phyloP scores from a whole-genome alignment of 2,329 filamentous ascomycete species.

The Colletotrichum camelliae region DNA sequence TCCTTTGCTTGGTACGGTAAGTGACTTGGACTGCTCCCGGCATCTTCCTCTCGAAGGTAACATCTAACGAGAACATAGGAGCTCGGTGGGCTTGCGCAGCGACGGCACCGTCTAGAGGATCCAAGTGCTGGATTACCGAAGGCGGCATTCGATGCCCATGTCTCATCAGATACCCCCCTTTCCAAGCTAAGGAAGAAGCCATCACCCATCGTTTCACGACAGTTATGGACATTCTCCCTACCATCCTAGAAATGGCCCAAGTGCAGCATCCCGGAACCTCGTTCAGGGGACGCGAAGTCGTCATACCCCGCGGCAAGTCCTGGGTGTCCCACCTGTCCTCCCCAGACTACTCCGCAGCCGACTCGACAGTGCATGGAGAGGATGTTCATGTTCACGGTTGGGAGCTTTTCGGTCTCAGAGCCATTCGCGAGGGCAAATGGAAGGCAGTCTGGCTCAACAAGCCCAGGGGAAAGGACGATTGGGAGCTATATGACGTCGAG shows the following conservation, averaged over 20 bases:
- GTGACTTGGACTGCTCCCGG: background rate
- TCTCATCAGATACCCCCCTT: slow-evolving; percentile 36
- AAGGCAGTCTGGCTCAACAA: slow-evolving; percentile 64
- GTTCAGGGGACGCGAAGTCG: slow-evolving; percentile 52
- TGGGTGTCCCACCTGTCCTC: slow-evolving; percentile 44
- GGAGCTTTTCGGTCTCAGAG: slow-evolving; percentile 58
- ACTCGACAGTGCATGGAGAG: slow-evolving; percentile 46
- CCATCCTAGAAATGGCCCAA: slow-evolving; percentile 50
- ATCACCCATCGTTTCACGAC: slow-evolving; percentile 53
- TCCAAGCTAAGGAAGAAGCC: slow-evolving; percentile 24
- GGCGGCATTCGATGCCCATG: slow-evolving; percentile 37
- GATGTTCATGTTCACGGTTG: slow-evolving; percentile 58
- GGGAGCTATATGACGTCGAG: slow-evolving; percentile 61
- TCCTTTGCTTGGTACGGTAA: slow-evolving; percentile 56
- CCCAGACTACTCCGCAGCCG: slow-evolving; percentile 25
- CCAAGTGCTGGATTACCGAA: background rate
- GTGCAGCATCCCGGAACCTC: slow-evolving; percentile 41
- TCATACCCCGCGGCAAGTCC: slow-evolving; percentile 54
- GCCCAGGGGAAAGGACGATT: slow-evolving; percentile 51
- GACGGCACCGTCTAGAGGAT: slow-evolving; percentile 30
- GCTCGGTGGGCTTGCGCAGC: slow-evolving; percentile 51
- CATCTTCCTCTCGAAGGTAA: no score
- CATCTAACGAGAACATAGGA: background rate
- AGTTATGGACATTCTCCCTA: slow-evolving; percentile 55
- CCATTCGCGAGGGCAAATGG: slow-evolving; percentile 60